A percentile compares a stretch with the other conserved stretches of the same genome.
These are phyloP conservation scores for Phytopythium sindhum DNA, from an alignment of 352 stramenopile species.

Conservation along the genomic window DNA sequence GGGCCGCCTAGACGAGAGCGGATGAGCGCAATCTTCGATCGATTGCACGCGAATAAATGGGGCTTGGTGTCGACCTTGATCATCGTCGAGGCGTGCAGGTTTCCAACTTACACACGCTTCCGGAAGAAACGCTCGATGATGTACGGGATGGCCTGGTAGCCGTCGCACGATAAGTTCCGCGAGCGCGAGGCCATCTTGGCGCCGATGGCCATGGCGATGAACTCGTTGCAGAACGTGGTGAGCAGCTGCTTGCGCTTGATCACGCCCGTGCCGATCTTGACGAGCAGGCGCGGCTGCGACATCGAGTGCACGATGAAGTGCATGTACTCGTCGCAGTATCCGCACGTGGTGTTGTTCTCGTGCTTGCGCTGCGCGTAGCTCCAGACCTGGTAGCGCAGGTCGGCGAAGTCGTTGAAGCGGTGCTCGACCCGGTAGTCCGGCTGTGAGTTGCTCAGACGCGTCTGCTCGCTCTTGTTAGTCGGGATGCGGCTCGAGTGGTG, in stretches of 20 bases:
- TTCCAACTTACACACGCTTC: conserved; percentile 12
- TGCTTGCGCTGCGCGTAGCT: conserved; percentile 40
- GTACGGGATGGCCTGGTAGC: conserved; percentile 38
- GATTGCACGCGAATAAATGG: conserved; percentile 18
- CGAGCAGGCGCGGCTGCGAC: conserved; percentile 44
- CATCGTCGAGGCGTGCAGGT: neutral
- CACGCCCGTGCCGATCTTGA: conserved; percentile 35
- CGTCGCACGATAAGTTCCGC: conserved; percentile 29
- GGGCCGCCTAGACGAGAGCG: neutral
- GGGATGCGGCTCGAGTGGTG: conserved; percentile 55
- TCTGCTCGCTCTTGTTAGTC: conserved; percentile 38
- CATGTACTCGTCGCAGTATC: conserved; percentile 51
- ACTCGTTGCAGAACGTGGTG: conserved; percentile 45
- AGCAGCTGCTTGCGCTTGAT: conserved; percentile 40
- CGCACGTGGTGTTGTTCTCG: conserved; percentile 23
- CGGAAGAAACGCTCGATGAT: conserved; percentile 44
- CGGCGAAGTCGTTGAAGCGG: conserved; percentile 50
- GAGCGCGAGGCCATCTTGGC: conserved; percentile 22
- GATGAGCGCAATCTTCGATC: conserved; percentile 29
- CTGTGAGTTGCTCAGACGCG: conserved; percentile 12
- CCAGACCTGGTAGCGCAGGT: conserved; percentile 49
- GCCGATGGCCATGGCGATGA: conserved; percentile 37
- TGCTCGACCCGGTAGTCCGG: conserved; percentile 50
- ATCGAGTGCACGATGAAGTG: conserved; percentile 49
- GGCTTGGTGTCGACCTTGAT: neutral